A percentile compares a stretch with the other conserved stretches of the same genome.
Evolutionary conservation across 2,329 filamentous ascomycete species (phyloP).

Genomic region (Blastomyces silverae): DNA sequence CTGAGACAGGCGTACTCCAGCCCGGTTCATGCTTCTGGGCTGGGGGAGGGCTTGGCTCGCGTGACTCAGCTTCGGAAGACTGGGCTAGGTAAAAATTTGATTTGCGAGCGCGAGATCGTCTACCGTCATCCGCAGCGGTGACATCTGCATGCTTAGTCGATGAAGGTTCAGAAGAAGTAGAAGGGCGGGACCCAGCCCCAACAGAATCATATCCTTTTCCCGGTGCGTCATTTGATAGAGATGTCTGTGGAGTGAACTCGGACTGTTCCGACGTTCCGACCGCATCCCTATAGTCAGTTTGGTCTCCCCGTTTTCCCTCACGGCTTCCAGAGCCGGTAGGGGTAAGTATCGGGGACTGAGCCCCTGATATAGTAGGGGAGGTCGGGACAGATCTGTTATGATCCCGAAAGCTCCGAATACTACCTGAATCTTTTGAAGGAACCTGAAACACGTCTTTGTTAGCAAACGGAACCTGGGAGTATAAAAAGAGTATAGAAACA

Average conservation of each 20-base stretch:
- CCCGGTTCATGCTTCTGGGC: conserved; percentile 45
- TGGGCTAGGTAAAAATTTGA: conserved; percentile 53
- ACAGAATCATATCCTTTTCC: conserved; percentile 28
- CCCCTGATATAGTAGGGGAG: conserved; percentile 60
- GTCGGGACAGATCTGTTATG: conserved; percentile 58
- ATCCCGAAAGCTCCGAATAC: conserved; percentile 50
- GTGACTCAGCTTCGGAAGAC: conserved; percentile 49
- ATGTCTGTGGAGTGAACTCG: conserved; percentile 50
- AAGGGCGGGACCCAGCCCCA: conserved; percentile 35
- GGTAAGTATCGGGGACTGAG: conserved; percentile 84
- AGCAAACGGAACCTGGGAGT: neutral
- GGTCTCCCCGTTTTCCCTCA: conserved; percentile 41
- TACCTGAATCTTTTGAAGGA: conserved; percentile 49
- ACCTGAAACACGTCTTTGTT: conserved; percentile 27
- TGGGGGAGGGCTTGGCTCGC: conserved; percentile 58
- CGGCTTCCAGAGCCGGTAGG: conserved; percentile 66
- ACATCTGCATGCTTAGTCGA: conserved; percentile 40
- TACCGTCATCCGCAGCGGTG: conserved; percentile 42
- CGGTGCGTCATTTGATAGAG: conserved; percentile 43
- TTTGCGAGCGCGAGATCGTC: conserved; percentile 41
- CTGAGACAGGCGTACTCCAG: conserved; percentile 55
- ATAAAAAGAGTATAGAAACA: neutral
- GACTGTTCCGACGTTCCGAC: conserved; percentile 26
- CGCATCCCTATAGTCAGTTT: conserved; percentile 31
- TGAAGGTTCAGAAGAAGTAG: conserved; percentile 36